Conservation (phyloP, 1,284 basidiomycete species). For the Stereum hirsutum region DNA sequence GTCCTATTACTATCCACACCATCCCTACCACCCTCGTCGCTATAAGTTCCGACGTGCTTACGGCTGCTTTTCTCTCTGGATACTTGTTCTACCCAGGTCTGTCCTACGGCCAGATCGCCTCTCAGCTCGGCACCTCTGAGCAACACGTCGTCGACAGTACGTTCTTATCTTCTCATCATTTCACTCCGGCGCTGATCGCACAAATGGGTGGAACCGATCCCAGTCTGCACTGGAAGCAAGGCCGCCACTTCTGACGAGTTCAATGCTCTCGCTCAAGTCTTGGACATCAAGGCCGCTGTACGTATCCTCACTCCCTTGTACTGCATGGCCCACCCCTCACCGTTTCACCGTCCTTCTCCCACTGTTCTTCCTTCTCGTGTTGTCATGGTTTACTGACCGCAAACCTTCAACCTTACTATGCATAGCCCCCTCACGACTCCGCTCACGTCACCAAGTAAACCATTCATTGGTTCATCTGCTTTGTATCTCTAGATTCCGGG, state of each 20-base stretch:
- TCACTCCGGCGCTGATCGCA: not conserved
- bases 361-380: not conserved
- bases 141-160: slow-evolving; percentile 44
- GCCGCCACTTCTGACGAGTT: slow-evolving; percentile 45
- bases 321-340: not conserved
- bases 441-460: slow-evolving; percentile 7
- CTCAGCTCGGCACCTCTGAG: slow-evolving; percentile 27
- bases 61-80: no score
- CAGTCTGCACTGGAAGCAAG: slow-evolving; percentile 42
- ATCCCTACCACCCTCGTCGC: not conserved
- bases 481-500: no score
- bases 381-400: no score
- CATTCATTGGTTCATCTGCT: no score
- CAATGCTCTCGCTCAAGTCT: slow-evolving; percentile 33
- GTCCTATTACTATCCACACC: not conserved
- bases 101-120: slow-evolving; percentile 38
- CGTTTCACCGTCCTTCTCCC: not conserved
- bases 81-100: slow-evolving; percentile 35
- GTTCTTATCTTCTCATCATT: slow-evolving; percentile 11
- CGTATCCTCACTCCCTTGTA: slow-evolving; percentile 13
- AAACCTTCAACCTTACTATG: not conserved
- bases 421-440: slow-evolving; percentile 2
- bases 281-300: slow-evolving; percentile 34
- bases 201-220: not conserved
- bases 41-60: no score